These are phyloP conservation scores for Penicillium verrucosum DNA, from an alignment of 2,329 filamentous ascomycete genomes.

Conservation along the genomic window DNA sequence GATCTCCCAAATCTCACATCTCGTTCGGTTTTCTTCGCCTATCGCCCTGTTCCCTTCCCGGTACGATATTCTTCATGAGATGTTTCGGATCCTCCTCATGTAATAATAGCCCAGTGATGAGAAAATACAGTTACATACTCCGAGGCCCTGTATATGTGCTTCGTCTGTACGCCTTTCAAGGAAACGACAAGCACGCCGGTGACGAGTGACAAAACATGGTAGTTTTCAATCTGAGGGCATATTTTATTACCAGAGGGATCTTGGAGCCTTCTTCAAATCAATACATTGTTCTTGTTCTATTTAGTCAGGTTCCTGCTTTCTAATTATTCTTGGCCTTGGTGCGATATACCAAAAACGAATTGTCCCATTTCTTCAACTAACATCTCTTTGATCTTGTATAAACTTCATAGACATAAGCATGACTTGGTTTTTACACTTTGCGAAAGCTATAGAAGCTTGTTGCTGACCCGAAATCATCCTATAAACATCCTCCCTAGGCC, in stretches of 20 bases:
- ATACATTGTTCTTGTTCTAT: neutral
- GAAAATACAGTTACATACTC: slow-evolving; percentile 21
- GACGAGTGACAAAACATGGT: slow-evolving; percentile 13
- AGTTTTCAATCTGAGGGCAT: slow-evolving; percentile 13
- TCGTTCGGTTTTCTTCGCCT: neutral
- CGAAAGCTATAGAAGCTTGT: neutral
- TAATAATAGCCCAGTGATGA: slow-evolving; percentile 24
- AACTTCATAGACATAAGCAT: neutral
- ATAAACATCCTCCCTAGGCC: no score
- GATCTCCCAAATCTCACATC: neutral
- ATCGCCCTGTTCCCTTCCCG: neutral
- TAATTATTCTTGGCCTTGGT: neutral
- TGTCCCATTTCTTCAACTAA: neutral
- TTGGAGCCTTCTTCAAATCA: neutral
- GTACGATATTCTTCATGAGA: neutral
- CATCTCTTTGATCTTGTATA: neutral
- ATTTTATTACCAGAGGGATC: neutral
- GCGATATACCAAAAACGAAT: neutral
- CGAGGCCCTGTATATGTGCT: slow-evolving; percentile 25
- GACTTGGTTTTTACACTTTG: no score
- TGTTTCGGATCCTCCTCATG: neutral
- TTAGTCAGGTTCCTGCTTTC: neutral
- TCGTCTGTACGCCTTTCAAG: slow-evolving; percentile 27
- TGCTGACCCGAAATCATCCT: neutral
- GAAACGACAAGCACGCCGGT: slow-evolving; percentile 16